Evolutionary conservation across 176 grass and related monocot species (phyloP), one percentile per base, ranked within the genome.

Genomic region (Raddia guianensis): DNA sequence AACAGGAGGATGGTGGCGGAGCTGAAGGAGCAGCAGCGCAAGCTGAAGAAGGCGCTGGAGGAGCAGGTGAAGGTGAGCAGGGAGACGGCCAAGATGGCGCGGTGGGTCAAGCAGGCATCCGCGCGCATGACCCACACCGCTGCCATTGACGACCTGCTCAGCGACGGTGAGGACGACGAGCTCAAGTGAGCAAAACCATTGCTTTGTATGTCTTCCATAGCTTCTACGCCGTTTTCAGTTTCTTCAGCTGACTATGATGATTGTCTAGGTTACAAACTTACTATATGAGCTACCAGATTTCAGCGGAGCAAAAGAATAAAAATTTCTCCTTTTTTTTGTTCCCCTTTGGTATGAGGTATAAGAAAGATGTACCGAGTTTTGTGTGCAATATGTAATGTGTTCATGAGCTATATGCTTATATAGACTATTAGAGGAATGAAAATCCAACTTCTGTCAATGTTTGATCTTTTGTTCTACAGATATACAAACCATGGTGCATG

Each of bases 31-130:
- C 86, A 98, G 70, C 90, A 89, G 78, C 73, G 81, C 54, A 86
- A 91, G 56, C 81, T 98, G 73, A 91, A 93, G 75, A 93, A 93
- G 96, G 90, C 72, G 33, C 82, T 98, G 10, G 76, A 93, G 74
- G 86, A 98, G 76, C 96, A 98, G 83, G 92, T 87, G 18, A 89
- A 88, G 86, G 82, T 89, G 54, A 86, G 58, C 77, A 89, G 59
- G 85, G 96, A 98, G 88, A 84, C 92, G 0, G 90, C 86, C 77
- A 89, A 93, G 86, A 91, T 98, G 79, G 92, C 91, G 56, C 83
- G 34, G 1, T 84, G 57, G 86, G 86, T 89, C 76, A 91, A 89
- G 79, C 88, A 95, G 56, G 88, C 90, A 1, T 98, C 96, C 9
- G 84, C 86, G 35, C 89, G 88, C 70, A 98, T 98, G 96, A 93